phyloP scores from a whole-genome alignment of 2,329 filamentous ascomycete genomes.

The Fusarium chuoi region DNA sequence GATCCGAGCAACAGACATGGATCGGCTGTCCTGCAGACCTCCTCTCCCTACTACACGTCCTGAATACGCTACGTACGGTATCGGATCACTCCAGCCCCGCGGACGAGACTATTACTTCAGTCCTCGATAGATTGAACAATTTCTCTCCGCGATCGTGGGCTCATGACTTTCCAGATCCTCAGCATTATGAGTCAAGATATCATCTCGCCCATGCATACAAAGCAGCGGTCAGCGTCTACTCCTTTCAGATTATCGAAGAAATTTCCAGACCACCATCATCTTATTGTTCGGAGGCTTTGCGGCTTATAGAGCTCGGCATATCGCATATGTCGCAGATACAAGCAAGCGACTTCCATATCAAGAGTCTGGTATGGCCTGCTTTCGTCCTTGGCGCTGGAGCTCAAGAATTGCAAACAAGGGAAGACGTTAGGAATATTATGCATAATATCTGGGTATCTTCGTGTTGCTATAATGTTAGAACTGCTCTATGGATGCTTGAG shows the following conservation, averaged over 20 bases:
- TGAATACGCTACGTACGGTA: not conserved
- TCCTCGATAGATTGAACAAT: accelerated
- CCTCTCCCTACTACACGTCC: accelerated
- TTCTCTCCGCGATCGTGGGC: not conserved
- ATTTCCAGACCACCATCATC: no score
- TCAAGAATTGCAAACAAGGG: accelerated
- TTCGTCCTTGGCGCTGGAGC: not conserved
- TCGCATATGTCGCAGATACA: not conserved
- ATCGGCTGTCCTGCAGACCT: not conserved
- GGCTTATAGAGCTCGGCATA: not conserved
- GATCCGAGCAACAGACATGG: not conserved
- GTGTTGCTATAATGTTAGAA: not conserved
- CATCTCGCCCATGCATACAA: not conserved
- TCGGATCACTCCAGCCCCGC: accelerated
- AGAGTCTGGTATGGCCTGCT: not conserved
- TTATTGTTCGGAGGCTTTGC: no score
- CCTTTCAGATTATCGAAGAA: accelerated
- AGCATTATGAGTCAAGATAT: not conserved
- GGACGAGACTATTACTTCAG: accelerated
- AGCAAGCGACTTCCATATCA: not conserved
- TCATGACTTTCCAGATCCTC: not conserved
- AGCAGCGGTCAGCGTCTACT: not conserved
- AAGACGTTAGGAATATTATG: accelerated
- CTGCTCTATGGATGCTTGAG: not conserved
- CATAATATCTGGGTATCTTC: not conserved